Base-by-base conservation (phyloP, 805 yeast genomes). In the Zygosaccharomyces kombuchaensis region DNA sequence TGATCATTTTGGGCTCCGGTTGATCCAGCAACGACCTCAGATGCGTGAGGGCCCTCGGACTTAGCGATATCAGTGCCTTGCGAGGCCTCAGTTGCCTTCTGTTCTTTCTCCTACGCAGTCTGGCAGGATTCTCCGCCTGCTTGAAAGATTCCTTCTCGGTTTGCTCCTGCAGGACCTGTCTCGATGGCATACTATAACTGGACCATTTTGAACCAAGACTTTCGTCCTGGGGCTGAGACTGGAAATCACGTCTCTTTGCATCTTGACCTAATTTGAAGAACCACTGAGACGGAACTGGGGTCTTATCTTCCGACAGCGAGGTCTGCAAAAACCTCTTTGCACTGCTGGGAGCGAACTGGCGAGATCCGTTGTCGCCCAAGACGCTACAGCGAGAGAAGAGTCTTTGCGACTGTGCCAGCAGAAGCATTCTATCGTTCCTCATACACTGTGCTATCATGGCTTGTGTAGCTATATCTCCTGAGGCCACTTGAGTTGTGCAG, bases 1-100 rank as follows among this genome's bases (percentile, higher is more conserved):
- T 77, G 39, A 93, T 87, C 59, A 88, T 73, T 68, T 91, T 81
- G 9, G 98, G 98, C 37, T 80, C 80, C 4, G 98, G 98, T 53
- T 81, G 85, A 44, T 82, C 78, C 52, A 85, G 69, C 21, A 93
- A 71, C 0, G 73, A 76, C 46, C 71, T 70, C 47, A 93, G 69
- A 67, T 93, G 98, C 4, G 65, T 63, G 1, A 87, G 69, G 1
- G 99, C 99, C 41, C 73, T 77, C 2, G 86, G 80, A 0, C 91
- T 76, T 43, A 93, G 72, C 4, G 95, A 78, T 38, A 93, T 87
- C 40, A 91, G 82, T 1, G 97, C 96, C 68, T 87, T 93, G 53
- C 95, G 76, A 4, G 98, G 96, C 60, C 81, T 80, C 47, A 93
- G 71, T 19, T 78, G 75, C 70, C 93, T 80, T 17, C 41, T 38